These are phyloP conservation scores for Penstemon davidsonii DNA, from an alignment of 257 asterid genomes.

Conservation along the genomic window DNA sequence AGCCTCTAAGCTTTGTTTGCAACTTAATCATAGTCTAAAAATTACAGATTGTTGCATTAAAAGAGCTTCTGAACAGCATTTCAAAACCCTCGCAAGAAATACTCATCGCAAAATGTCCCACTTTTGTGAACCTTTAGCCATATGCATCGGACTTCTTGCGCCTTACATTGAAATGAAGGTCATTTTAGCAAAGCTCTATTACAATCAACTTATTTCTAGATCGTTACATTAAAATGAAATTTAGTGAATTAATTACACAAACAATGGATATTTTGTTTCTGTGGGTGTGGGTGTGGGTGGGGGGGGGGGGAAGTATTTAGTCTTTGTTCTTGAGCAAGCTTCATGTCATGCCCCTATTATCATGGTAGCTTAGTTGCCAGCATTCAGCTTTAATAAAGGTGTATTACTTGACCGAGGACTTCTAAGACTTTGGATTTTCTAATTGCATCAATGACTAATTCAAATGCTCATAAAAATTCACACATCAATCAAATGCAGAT, in stretches of 20 bases:
- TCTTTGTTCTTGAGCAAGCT: conserved; percentile 1
- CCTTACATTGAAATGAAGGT: neutral
- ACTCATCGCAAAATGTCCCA: too few species aligned
- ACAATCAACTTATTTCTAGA: neutral
- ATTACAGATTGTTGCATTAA: neutral
- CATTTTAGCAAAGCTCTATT: conserved; percentile 2
- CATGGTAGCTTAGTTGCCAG: conserved; percentile 14
- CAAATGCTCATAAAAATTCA: neutral
- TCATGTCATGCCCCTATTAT: neutral
- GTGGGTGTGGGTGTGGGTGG: too few species aligned
- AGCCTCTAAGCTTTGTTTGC: too few species aligned
- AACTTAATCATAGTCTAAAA: neutral
- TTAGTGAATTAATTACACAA: too few species aligned
- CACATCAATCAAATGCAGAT: conserved; percentile 19
- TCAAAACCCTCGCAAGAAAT: neutral
- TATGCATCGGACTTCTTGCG: neutral
- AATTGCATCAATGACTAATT: neutral
- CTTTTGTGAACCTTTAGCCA: too few species aligned
- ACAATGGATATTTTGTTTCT: too few species aligned
- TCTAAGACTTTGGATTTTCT: neutral
- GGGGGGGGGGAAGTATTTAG: neutral
- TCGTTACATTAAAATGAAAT: neutral
- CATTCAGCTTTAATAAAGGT: neutral
- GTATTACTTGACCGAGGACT: neutral
- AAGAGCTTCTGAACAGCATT: neutral